A percentile compares a stretch with the other conserved stretches of the same genome.
Evolutionary conservation across 805 yeast genomes (phyloP).

Genomic region (Metschnikowia colocasiae): DNA sequence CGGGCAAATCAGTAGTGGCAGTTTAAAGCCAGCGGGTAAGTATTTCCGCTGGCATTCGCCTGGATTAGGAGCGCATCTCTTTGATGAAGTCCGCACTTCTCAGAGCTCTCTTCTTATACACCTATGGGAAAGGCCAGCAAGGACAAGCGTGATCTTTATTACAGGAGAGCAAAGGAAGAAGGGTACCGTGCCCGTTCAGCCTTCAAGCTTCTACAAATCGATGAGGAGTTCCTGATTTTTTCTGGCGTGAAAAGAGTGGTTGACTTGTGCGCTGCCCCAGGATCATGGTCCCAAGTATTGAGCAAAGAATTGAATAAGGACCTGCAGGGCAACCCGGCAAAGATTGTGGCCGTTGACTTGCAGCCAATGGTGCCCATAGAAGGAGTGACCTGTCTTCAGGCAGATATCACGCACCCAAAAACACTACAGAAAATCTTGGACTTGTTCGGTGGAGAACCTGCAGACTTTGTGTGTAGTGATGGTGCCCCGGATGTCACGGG

Average conservation of each 20-base stretch:
- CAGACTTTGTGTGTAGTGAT: conserved; percentile 94
- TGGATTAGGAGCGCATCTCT: not conserved
- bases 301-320: conserved; percentile 53
- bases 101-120: not conserved
- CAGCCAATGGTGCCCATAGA: conserved; percentile 98
- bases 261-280: conserved; percentile 82
- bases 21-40: not conserved
- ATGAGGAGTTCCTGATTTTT: conserved; percentile 84
- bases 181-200: conserved; percentile 99
- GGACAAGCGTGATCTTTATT: conserved; percentile 89
- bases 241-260: conserved; percentile 78
- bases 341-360: conserved; percentile 89
- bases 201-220: conserved; percentile 83
- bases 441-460: conserved; percentile 85
- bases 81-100: conserved; percentile 2
- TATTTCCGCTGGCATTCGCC: not conserved
- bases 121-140: conserved; percentile 84
- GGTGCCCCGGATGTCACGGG: conserved; percentile 99
- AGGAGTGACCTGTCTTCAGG: conserved; percentile 86
- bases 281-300: conserved; percentile 93
- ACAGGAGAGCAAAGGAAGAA: conserved; percentile 91
- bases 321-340: conserved; percentile 42
- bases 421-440: conserved; percentile 73
- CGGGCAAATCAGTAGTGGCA: not conserved
- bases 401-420: conserved; percentile 95